Base-by-base conservation (phyloP, 306 rosid genomes). In the Gastrolobium villosum region DNA sequence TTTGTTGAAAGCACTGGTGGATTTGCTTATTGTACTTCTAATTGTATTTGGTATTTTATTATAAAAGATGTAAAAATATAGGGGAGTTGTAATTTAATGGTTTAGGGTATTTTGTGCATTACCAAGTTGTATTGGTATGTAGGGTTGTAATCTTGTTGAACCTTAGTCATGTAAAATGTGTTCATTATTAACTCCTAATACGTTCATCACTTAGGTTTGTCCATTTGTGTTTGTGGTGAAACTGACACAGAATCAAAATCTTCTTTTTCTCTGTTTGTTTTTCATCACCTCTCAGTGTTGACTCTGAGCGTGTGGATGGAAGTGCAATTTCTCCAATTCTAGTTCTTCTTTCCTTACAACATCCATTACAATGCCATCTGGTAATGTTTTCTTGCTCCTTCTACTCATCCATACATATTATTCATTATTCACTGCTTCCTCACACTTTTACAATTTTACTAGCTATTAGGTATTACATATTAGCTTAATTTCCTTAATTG, bases 331-430 rank as follows among this genome's bases (percentile, higher is more conserved):
- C 74, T 63, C 68, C 6, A 20, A 1, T 72, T 63, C 60, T 63
- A 52, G 32, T 43, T 64, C 10, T 36, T 52, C 20, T 62, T 20
- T 62, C 40, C 26, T 4, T 34, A 14, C 74, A 9, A 34, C 7
- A 63, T 43, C 54, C 15, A 34, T 64, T 13, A 63, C 50, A 8
- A 80, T 72, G 79, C 45, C 73, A 41, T 61, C 79, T 34, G 79
- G 84, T 80, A 72, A 72, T 5, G 0, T 8, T 59, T 30, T 41
- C 39, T 37, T 13, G 30, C 7, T n/a, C 37, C 2, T 9, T 26
- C 1, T 28, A 2, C 1, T n/a, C n/a, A n/a, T n/a, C 20, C n/a
- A 20, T 37, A 4, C 41, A 7, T 76, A 49, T 32, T 7, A 26
- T 34, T 69, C 34, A 32, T 49, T 69, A 49, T 49, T 28, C 5